Conservation (phyloP, 352 stramenopile species). For the Globisporangium spinosum region DNA sequence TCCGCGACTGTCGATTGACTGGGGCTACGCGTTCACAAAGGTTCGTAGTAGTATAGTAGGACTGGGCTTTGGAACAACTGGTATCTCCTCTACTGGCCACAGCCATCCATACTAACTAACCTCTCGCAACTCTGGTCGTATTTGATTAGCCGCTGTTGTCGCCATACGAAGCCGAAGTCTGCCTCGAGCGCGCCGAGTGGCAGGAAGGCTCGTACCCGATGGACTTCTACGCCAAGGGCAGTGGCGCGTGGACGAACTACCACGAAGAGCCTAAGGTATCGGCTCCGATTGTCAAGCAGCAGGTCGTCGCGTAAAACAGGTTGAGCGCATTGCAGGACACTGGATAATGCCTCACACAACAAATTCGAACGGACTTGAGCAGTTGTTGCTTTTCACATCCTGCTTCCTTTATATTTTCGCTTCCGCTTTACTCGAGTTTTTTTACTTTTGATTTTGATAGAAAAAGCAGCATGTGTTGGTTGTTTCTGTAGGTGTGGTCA, state of each 20-base stretch:
- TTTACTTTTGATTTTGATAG: slow-evolving; percentile 6
- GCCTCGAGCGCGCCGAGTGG: slow-evolving; percentile 87
- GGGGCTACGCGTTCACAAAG: slow-evolving; percentile 96
- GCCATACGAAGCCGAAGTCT: slow-evolving; percentile 97
- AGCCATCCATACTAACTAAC: not conserved
- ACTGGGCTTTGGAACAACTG: not conserved
- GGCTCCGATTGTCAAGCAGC: not conserved
- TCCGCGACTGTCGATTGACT: slow-evolving; percentile 97
- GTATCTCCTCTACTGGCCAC: not conserved
- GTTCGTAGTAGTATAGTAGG: slow-evolving; percentile 20
- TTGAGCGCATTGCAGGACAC: not conserved
- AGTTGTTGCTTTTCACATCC: not conserved
- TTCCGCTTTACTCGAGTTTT: too few species aligned
- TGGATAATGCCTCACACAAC: not conserved
- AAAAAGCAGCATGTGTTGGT: not conserved
- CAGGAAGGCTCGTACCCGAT: slow-evolving; percentile 94
- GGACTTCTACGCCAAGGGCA: slow-evolving; percentile 98
- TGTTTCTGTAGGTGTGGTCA: not conserved
- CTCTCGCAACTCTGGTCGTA: not conserved
- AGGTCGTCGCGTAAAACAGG: slow-evolving; percentile 3
- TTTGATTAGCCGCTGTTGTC: slow-evolving; percentile 89
- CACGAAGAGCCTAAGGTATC: slow-evolving; percentile 50
- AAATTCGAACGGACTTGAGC: not conserved
- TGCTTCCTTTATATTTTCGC: not conserved
- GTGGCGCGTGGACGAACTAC: slow-evolving; percentile 97